These are phyloP conservation scores for Trichoderma asperelloides DNA, from an alignment of 495 filamentous ascomycete species.

Conservation along the genomic window DNA sequence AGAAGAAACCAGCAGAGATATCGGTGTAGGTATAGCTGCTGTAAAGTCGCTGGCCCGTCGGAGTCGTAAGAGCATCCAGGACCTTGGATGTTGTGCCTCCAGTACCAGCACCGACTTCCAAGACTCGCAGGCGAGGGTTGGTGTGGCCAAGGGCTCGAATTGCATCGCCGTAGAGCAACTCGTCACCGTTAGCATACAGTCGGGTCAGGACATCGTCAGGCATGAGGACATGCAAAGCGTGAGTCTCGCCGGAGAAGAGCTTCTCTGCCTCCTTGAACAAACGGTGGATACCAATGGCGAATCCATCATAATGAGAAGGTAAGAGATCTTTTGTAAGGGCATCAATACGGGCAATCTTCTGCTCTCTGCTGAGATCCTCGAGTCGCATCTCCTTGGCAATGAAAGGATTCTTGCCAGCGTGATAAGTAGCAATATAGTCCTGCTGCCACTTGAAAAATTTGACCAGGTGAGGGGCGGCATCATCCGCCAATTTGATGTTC, in stretches of 20 bases:
- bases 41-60: constrained; percentile 20
- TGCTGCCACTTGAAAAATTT: constrained; percentile 26
- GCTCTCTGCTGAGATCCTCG: no score
- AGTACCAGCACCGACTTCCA: constrained; percentile 23
- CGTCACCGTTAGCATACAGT: constrained; percentile 20
- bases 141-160: constrained; percentile 19
- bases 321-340: constrained; percentile 14
- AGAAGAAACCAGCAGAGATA: constrained; percentile 32
- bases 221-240: constrained; percentile 27
- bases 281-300: constrained; percentile 19
- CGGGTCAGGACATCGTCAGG: constrained; percentile 21
- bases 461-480: constrained; percentile 19
- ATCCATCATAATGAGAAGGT: constrained; percentile 12
- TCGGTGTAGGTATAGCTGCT: constrained; percentile 35
- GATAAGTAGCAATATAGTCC: constrained; percentile 12
- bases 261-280: constrained; percentile 19
- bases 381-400: constrained; percentile 12
- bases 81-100: constrained; percentile 22
- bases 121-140: constrained; percentile 24
- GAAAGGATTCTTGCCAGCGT: constrained; percentile 15
- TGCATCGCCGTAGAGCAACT: constrained; percentile 18
- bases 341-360: no score
- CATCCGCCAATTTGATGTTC: not conserved
- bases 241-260: constrained; percentile 21
- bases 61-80: constrained; percentile 15